Evolutionary conservation across 768 basidiomycete genomes (phyloP).

Genomic region (Gymnopilus dilepis): DNA sequence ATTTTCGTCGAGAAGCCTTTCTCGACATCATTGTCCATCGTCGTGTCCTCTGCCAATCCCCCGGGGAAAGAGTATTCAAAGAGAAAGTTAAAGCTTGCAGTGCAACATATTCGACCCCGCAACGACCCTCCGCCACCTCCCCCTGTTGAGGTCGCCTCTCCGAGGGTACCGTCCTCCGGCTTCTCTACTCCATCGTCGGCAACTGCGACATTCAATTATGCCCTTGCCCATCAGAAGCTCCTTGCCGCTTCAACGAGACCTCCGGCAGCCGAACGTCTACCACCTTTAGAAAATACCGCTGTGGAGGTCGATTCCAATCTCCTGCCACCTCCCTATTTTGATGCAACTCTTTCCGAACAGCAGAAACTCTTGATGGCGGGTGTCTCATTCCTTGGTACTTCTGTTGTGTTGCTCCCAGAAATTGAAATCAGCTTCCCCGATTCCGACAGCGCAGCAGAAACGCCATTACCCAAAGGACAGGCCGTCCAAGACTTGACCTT

Average conservation of each 20-base stretch:
- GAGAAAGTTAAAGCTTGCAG: slow-evolving; percentile 55
- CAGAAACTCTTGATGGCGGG: slow-evolving; percentile 34
- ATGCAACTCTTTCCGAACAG: slow-evolving; percentile 39
- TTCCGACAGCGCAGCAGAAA: slow-evolving; percentile 21
- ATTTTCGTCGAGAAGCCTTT: slow-evolving; percentile 66
- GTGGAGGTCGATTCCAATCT: slow-evolving; percentile 15
- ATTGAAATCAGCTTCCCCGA: slow-evolving; percentile 39
- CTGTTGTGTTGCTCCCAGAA: slow-evolving; percentile 50
- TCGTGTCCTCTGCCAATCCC: slow-evolving; percentile 52
- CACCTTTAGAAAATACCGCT: slow-evolving; percentile 26
- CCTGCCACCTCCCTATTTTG: slow-evolving; percentile 55
- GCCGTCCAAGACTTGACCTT: slow-evolving; percentile 65
- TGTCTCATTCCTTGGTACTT: slow-evolving; percentile 56
- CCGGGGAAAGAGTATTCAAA: slow-evolving; percentile 34
- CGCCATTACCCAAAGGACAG: slow-evolving; percentile 34
- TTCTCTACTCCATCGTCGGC: slow-evolving; percentile 57
- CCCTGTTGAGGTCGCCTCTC: slow-evolving; percentile 34
- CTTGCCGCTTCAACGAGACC: slow-evolving; percentile 46
- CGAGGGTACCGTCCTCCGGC: slow-evolving; percentile 51
- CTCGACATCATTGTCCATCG: slow-evolving; percentile 56
- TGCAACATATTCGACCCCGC: slow-evolving; percentile 68
- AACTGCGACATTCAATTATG: slow-evolving; percentile 55
- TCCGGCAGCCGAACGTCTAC: slow-evolving; percentile 25
- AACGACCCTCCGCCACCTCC: slow-evolving; percentile 29
- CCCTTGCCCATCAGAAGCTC: slow-evolving; percentile 56